A percentile compares a stretch with the other conserved stretches of the same genome.
Conservation (phyloP, 257 asterid species). For the Solanum tarapatanum region DNA sequence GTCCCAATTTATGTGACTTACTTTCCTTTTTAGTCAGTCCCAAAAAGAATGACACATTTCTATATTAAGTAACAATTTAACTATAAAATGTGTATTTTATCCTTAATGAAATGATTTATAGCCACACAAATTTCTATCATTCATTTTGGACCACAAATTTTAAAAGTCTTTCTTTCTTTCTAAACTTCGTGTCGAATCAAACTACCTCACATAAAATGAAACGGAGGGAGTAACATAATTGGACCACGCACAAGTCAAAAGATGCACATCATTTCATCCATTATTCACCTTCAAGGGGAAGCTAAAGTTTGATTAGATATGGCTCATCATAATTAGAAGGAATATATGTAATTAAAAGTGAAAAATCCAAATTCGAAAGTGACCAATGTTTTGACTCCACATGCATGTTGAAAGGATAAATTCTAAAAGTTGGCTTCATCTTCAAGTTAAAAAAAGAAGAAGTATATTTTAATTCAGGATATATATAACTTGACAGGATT, state of each 20-base stretch:
- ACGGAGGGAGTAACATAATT: background rate
- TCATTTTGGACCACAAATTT: too few species aligned
- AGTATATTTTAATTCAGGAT: background rate
- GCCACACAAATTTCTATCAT: too few species aligned
- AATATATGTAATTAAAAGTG: background rate
- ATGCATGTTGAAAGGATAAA: background rate
- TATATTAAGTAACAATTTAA: too few species aligned
- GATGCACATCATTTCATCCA: background rate
- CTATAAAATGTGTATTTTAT: too few species aligned
- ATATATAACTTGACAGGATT: background rate
- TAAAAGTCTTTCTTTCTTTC: too few species aligned
- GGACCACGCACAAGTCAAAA: background rate
- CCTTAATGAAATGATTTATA: too few species aligned
- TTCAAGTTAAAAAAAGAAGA: background rate
- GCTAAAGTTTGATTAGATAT: background rate
- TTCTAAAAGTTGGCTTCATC: background rate
- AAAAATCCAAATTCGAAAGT: background rate
- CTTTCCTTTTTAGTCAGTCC: too few species aligned
- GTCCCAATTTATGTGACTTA: too few species aligned
- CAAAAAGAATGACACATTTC: too few species aligned
- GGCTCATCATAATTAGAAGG: background rate
- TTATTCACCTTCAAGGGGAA: background rate
- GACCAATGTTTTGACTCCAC: background rate
- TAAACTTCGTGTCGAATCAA: too few species aligned
- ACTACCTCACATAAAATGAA: too few species aligned